Evolutionary conservation across 2,329 filamentous ascomycete genomes (phyloP).

Genomic region (Fusarium ramigenum): DNA sequence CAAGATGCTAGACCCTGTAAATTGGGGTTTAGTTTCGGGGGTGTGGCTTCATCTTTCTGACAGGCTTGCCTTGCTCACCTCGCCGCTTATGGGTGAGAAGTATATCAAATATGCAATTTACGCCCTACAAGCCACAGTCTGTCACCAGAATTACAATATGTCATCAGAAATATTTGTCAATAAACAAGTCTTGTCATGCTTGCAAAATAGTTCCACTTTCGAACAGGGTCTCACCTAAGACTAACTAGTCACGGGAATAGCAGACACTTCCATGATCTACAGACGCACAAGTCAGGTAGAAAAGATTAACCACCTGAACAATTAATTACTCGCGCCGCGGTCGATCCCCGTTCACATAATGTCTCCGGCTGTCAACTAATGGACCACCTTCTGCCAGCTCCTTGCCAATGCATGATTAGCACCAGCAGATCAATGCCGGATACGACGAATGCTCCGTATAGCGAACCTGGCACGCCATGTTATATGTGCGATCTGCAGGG

Average conservation of each 20-base stretch:
- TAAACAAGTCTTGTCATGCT: too few species aligned
- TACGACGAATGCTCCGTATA: background rate
- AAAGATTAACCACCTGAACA: background rate
- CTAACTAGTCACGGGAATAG: background rate
- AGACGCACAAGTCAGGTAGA: background rate
- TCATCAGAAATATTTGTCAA: background rate
- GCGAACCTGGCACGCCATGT: background rate
- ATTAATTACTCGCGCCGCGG: background rate
- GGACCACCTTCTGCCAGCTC: background rate
- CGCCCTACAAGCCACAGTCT: background rate
- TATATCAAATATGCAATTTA: background rate
- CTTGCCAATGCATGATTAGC: background rate
- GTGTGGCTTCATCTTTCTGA: background rate
- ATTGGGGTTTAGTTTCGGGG: background rate
- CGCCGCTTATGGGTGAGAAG: background rate
- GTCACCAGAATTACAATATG: background rate
- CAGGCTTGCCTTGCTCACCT: background rate
- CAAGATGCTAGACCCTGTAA: background rate
- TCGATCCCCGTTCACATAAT: background rate
- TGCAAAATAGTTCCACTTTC: background rate
- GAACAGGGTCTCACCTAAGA: background rate
- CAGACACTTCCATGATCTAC: background rate
- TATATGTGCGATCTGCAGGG: background rate
- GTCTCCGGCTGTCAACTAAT: background rate
- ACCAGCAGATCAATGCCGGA: background rate